Base-by-base conservation (phyloP, 2,329 filamentous ascomycete genomes). In the Sclerotinia borealis region DNA sequence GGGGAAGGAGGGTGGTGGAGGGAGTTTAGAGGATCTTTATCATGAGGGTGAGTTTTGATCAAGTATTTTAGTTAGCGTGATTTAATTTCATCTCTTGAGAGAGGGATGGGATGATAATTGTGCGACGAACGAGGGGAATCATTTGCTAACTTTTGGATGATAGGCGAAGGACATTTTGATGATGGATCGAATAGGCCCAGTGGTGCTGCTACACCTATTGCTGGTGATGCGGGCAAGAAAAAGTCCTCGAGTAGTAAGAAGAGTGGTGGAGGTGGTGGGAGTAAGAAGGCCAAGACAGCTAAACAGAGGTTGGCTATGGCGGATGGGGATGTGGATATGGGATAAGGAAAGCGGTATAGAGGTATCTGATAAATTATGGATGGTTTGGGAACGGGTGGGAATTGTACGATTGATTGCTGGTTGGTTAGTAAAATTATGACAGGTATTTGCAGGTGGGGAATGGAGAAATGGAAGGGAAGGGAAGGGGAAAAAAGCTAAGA, bases 141-240 rank as follows among this genome's bases (percentile, higher is more conserved):
- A 64, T 45, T n/a, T 63, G 37, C 55, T 64, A 59, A 55, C 27
- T n/a, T 19, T 58, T 31, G 68, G 15, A 45, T 34, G 51, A 60
- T 73, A 98, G 93, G 93, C 72, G 95, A 99, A 82, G 95, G 95
- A 65, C 87, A 96, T 75, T 99, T 99, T 77, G 93, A 98, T 71
- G 92, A 96, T 75, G 83, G 82, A 55, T 88, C 84, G 71, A 89
- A 88, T 69, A 95, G 96, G 73, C 85, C 86, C 29, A 96, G 91
- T 3, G 95, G 93, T 41, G 87, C 92, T 0, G 92, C 91, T 4
- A 97, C 95, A 1, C 93, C 92, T 0, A 83, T 89, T 13, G 85
- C 86, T 56, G 79, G 76, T 4, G 78, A 78, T 47, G 73, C 76
- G 63, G 74, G 81, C 73, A 85, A 89, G 79, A 60, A 60, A 47